Base-by-base conservation (phyloP, 176 grass and related monocot genomes). In the Oryza glumipatula region DNA sequence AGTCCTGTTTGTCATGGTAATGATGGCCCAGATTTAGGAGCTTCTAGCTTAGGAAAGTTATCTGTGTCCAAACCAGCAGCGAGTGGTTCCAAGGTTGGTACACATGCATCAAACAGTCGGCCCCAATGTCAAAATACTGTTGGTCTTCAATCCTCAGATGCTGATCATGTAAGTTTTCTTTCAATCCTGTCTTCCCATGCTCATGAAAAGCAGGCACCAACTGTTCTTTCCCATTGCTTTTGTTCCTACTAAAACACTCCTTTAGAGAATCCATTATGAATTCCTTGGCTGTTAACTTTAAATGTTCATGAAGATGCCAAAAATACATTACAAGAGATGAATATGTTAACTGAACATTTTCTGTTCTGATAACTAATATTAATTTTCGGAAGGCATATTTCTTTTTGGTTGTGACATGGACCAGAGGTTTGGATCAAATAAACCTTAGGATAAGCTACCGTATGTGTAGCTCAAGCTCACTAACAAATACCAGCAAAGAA, bases 161-260 rank as follows among this genome's bases (percentile, higher is more conserved):
- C 84, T 79, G 69, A 88, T 65, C 58, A 76, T 91, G 92, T 98
- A 95, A 84, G 95, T 85, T 87, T 87, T 36, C 78, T 11, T 76
- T 49, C 81, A 78, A 76, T 73, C 51, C 46, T 52, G 61, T 77
- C 22, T 86, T 86, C 10, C 7, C 9, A 65, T 64, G 54, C 65
- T 77, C 13, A 3, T 73, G 21, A 82, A 67, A 82, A 82, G 35
- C 64, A 76, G 70, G 9, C 38, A 14, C 23, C 22, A 44, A 65
- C 47, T 41, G 65, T 76, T 44, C 32, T 83, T 82, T 43, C 33
- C n/a, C 6, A 7, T 23, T 81, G 16, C 56, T 49, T 63, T 39
- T 21, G 7, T 30, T 72, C 43, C 26, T 26, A 38, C 11, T 39
- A 48, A 14, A 74, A 68, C 32, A 17, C 14, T 41, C 46, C 2